Conservation (phyloP, 2,329 filamentous ascomycete species). For the Thielaviopsis ethacetica region DNA sequence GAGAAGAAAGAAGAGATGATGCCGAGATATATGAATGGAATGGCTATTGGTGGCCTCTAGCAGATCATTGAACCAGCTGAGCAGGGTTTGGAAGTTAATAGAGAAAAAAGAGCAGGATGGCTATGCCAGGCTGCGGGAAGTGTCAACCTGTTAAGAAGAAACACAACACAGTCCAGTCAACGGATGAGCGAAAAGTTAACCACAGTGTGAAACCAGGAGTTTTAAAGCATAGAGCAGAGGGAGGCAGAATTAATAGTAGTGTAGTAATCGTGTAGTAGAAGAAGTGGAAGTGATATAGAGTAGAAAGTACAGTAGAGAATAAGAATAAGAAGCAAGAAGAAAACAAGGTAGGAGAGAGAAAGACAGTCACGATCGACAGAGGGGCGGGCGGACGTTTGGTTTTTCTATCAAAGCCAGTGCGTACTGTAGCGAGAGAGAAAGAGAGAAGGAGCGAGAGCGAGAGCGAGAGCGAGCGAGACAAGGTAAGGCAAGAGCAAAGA, state of each 20-base stretch:
- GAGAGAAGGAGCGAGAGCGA: background rate
- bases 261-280: constrained; percentile 12
- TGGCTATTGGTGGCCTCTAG: background rate
- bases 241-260: background rate
- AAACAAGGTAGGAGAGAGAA: background rate
- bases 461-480: background rate
- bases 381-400: background rate
- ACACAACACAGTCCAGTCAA: background rate
- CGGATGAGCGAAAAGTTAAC: background rate
- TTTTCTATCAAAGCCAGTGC: background rate
- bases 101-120: background rate
- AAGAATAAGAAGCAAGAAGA: background rate
- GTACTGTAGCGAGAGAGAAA: background rate
- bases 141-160: background rate
- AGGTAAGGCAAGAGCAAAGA: too few relatives aligned
- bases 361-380: background rate
- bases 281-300: background rate
- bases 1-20: background rate
- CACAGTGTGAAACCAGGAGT: background rate
- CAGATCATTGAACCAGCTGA: background rate
- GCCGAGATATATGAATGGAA: background rate
- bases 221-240: background rate
- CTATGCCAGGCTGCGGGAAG: background rate
- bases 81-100: background rate
- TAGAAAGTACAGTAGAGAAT: background rate